Base-by-base conservation (phyloP, 139 green algal genomes). In the Chlorella vulgaris region DNA sequence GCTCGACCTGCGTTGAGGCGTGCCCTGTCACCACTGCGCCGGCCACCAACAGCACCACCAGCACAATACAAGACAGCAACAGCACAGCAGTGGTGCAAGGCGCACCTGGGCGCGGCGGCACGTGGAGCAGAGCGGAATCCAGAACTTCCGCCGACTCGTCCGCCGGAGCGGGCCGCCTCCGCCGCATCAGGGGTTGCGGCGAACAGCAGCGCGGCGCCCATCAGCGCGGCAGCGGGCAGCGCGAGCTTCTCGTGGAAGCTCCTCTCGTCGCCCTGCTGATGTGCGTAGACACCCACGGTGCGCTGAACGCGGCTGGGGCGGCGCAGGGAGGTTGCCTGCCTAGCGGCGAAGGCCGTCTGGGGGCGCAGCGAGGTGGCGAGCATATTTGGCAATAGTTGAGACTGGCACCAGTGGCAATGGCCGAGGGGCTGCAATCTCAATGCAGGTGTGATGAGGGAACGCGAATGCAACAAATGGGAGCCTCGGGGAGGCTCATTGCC, bases 111-210 rank as follows among this genome's bases (percentile, higher is more conserved):
- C 2, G 74, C 53, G 8, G 74, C 74, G 4, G 55, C 38, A 22
- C 28, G 10, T 10, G 58, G 26, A 4, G 63, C 29, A n/a, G 33
- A 13, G 36, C 31, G 47, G 50, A 85, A 84, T 40, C 75, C 69
- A 36, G 73, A 73, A 38, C 43, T 76, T 38, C 85, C 85, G 39
- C 85, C 85, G 3, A 89, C 78, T 15, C 85, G 67, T 24, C 85
- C 85, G 36, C 85, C 85, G 31, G 55, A 81, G 43, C 85, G 60
- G 2, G 85, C 85, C 4, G 85, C 85, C 31, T 71, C 26, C 3
- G 85, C 85, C 51, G 75, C 78, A 24, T 89, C 83, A 24, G 85
- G 85, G 31, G 70, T 88, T 24, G 78, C 83, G 7, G 81, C 83
- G 26, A 85, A 65, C 24, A 89, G 55, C 42, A 89, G 76, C 38